These are phyloP conservation scores for Jasminum sambac DNA, from an alignment of 257 asterid species.

Conservation along the genomic window DNA sequence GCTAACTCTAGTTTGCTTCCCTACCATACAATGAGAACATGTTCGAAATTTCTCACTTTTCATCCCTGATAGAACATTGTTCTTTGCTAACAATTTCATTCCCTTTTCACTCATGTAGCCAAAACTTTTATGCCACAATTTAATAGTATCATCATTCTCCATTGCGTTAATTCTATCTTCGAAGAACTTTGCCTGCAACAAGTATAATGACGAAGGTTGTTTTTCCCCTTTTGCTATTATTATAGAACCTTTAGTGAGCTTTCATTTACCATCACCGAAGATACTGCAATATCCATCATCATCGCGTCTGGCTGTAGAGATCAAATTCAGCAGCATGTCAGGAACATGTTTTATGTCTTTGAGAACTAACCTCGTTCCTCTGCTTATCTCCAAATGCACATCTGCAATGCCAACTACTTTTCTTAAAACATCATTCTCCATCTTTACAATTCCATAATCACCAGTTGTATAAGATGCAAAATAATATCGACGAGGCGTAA, in stretches of 20 bases:
- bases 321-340: slow-evolving; percentile 12
- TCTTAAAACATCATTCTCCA: not conserved
- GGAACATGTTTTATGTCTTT: too few species aligned
- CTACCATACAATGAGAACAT: not conserved
- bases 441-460: too few species aligned
- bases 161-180: too few species aligned
- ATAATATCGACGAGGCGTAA: not conserved
- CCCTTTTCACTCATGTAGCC: too few species aligned
- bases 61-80: not conserved
- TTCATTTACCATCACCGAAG: not conserved
- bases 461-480: slow-evolving; percentile 1
- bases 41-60: not conserved
- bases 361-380: not conserved
- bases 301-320: not conserved
- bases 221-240: too few species aligned
- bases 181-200: too few species aligned
- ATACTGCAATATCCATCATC: slow-evolving; percentile 3
- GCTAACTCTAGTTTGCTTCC: slow-evolving; percentile 18
- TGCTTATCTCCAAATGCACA: not conserved
- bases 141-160: not conserved
- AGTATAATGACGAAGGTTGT: too few species aligned
- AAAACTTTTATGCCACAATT: slow-evolving; percentile 1
- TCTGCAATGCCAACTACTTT: slow-evolving; percentile 1
- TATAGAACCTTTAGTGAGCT: too few species aligned
- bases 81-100: not conserved